A percentile compares a stretch with the other conserved stretches of the same genome.
phyloP scores from a whole-genome alignment of 441 rosid genomes.

The Cnidoscolus chayamansa region DNA sequence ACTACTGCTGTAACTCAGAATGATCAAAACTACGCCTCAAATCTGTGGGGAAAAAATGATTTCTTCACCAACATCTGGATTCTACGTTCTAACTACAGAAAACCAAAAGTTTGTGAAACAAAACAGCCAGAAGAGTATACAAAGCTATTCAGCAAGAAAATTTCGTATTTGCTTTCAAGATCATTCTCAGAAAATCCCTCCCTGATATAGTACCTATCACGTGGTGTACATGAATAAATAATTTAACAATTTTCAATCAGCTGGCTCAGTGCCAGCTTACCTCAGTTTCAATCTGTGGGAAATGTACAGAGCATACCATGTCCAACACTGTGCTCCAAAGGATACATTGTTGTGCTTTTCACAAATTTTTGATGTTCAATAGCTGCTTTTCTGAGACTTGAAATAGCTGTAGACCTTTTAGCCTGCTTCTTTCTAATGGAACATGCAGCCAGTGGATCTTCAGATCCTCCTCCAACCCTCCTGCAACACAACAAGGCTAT shows the following conservation, averaged over 20 bases:
- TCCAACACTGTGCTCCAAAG: conserved; percentile 73
- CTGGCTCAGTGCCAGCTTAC: conserved; percentile 10
- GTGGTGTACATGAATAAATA: conserved; percentile 14
- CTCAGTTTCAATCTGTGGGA: conserved; percentile 33
- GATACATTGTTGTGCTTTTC: conserved; percentile 65
- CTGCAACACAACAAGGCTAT: conserved; percentile 31
- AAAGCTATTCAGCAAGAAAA: background rate
- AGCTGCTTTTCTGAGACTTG: conserved; percentile 48
- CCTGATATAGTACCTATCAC: background rate
- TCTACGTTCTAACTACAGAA: background rate
- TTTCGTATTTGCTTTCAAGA: conserved; percentile 4
- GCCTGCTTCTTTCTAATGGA: conserved; percentile 51
- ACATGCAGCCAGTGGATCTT: conserved; percentile 60
- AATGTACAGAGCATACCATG: conserved; percentile 72
- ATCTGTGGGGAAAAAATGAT: background rate
- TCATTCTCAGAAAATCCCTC: background rate
- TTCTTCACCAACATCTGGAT: background rate
- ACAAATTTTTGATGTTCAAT: conserved; percentile 59
- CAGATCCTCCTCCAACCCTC: conserved; percentile 80
- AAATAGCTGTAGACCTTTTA: conserved; percentile 32
- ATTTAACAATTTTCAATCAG: conserved; percentile 16
- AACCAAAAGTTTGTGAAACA: conserved; percentile 7
- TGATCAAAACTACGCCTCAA: too few species aligned
- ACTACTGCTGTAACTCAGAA: too few species aligned
- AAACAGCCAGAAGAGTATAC: background rate